phyloP scores from a whole-genome alignment of 305 asterid genomes.

The Euphrasia arctica region DNA sequence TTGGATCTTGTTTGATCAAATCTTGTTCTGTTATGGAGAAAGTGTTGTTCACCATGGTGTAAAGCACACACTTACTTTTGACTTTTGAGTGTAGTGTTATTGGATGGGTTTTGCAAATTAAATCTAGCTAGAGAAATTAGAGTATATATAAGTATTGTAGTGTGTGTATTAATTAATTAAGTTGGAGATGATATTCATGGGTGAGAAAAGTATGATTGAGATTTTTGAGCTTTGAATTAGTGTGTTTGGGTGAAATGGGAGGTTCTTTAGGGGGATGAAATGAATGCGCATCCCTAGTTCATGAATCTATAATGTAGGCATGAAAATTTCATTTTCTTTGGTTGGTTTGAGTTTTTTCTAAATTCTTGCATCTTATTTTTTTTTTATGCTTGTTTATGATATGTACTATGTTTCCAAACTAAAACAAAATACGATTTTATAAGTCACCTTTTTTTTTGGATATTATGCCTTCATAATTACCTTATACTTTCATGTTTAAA shows the following conservation, averaged over 20 bases:
- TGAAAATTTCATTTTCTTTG: constrained; percentile 30
- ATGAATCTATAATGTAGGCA: constrained; percentile 31
- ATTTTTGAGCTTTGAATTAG: constrained; percentile 8
- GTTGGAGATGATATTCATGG: background rate
- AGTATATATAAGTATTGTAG: background rate
- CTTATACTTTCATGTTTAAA: too few species aligned
- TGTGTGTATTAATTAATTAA: background rate
- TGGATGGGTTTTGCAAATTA: background rate
- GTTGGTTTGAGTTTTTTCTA: background rate
- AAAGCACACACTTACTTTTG: too few species aligned
- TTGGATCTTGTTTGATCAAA: constrained; percentile 30
- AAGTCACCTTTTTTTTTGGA: too few species aligned
- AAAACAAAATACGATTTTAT: too few species aligned
- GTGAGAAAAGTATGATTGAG: constrained; percentile 28
- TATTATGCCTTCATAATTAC: too few species aligned
- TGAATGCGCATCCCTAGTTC: constrained; percentile 18
- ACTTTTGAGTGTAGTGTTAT: too few species aligned
- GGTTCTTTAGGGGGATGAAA: constrained; percentile 3
- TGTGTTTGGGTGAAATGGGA: constrained; percentile 16
- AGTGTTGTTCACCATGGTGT: constrained; percentile 16
- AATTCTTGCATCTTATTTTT: too few species aligned
- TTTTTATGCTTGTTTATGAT: too few species aligned
- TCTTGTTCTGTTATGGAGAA: constrained; percentile 24
- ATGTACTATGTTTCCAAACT: too few species aligned
- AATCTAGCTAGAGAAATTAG: background rate